These are phyloP conservation scores for Komagataella populi DNA, from an alignment of 805 yeast genomes.

Conservation along the genomic window DNA sequence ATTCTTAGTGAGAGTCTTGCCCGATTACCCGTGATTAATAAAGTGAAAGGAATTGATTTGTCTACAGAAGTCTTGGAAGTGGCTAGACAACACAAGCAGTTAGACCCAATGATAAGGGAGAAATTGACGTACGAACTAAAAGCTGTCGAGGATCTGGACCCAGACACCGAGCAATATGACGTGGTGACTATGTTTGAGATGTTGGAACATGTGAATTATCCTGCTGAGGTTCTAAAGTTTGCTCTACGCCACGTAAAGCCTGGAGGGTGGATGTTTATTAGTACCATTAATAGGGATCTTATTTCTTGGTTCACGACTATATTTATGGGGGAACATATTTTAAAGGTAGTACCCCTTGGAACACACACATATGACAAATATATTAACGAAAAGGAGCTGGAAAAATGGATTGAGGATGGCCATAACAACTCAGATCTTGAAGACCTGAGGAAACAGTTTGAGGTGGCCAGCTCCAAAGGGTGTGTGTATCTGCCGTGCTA, in stretches of 20 bases:
- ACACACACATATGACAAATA: slow-evolving; percentile 85
- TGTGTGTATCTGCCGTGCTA: slow-evolving; percentile 68
- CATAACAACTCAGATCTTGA: background rate
- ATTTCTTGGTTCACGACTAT: slow-evolving; percentile 90
- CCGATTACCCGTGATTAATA: slow-evolving; percentile 44
- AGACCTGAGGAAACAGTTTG: slow-evolving; percentile 18
- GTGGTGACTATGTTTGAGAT: slow-evolving; percentile 86
- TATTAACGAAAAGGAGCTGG: slow-evolving; percentile 62
- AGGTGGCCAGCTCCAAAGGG: slow-evolving; percentile 60
- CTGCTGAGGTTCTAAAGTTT: slow-evolving; percentile 54
- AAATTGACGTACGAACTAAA: slow-evolving; percentile 48
- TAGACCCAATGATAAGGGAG: slow-evolving; percentile 48
- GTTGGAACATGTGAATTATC: slow-evolving; percentile 87
- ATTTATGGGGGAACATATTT: slow-evolving; percentile 70
- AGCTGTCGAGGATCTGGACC: slow-evolving; percentile 47
- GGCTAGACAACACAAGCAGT: slow-evolving; percentile 52
- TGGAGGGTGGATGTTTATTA: slow-evolving; percentile 76
- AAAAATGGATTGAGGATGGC: slow-evolving; percentile 44
- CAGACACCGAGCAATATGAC: slow-evolving; percentile 38
- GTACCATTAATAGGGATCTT: slow-evolving; percentile 85
- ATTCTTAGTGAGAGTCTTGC: slow-evolving; percentile 80
- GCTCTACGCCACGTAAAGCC: slow-evolving; percentile 59
- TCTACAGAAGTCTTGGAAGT: slow-evolving; percentile 72
- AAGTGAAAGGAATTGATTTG: slow-evolving; percentile 75
- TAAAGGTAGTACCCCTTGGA: slow-evolving; percentile 79